Percentiles rank a stretch among this genome's conserved stretches.
phyloP scores from a whole-genome alignment of 345 rosid species.

The Combretum micranthum region DNA sequence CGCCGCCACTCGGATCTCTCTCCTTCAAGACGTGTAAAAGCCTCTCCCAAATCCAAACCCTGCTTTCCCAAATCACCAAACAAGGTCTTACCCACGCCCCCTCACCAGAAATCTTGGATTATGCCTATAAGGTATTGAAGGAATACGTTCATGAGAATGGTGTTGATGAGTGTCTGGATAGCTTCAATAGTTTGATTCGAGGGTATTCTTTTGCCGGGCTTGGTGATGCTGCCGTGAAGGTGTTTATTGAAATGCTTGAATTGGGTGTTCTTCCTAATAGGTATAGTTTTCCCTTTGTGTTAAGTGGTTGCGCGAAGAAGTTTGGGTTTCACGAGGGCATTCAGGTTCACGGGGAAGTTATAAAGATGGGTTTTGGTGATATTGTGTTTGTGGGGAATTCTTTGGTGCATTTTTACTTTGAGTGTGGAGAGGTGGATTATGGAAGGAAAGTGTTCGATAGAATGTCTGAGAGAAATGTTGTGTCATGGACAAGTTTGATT shows the following conservation, averaged over 20 bases:
- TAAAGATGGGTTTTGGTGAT: slow-evolving; percentile 34
- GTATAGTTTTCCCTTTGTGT: slow-evolving; percentile 51
- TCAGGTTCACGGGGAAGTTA: slow-evolving; percentile 50
- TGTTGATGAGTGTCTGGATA: slow-evolving; percentile 29
- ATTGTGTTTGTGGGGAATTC: slow-evolving; percentile 50
- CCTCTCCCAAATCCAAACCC: slow-evolving; percentile 29
- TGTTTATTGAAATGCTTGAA: slow-evolving; percentile 31
- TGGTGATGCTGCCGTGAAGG: slow-evolving; percentile 31
- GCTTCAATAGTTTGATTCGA: slow-evolving; percentile 51
- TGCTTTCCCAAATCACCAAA: slow-evolving; percentile 31
- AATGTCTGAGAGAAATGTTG: slow-evolving; percentile 57
- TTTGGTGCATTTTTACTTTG: slow-evolving; percentile 50
- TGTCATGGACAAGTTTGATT: slow-evolving; percentile 73
- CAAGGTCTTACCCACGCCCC: slow-evolving; percentile 20
- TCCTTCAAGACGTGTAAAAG: slow-evolving; percentile 30
- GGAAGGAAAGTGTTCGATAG: slow-evolving; percentile 51
- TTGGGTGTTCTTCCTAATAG: slow-evolving; percentile 44
- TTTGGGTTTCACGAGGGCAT: slow-evolving; percentile 25
- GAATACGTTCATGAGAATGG: slow-evolving; percentile 21
- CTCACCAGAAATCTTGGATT: slow-evolving; percentile 41
- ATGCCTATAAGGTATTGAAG: slow-evolving; percentile 39
- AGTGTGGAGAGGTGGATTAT: slow-evolving; percentile 37
- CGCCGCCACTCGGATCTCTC: too few species aligned
- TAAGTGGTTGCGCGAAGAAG: slow-evolving; percentile 51
- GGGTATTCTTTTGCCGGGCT: slow-evolving; percentile 41